Percentiles rank a stretch among this genome's conserved stretches.
Evolutionary conservation across 2,329 filamentous ascomycete genomes (phyloP).

Genomic region (Botrytis pseudocinerea): DNA sequence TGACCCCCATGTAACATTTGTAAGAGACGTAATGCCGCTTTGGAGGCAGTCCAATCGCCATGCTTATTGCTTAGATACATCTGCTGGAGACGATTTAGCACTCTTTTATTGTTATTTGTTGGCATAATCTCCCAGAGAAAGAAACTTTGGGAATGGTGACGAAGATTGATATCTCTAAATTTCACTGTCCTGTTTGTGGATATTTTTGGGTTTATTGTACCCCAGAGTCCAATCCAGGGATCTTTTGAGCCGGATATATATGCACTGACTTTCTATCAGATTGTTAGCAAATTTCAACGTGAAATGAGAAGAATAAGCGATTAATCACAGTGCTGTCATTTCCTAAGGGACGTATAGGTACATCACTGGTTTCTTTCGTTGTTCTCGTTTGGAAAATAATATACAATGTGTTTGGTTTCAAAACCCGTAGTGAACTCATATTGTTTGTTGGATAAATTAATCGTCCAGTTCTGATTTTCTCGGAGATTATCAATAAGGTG

Average conservation of each 20-base stretch:
- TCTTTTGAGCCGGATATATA: conserved; percentile 8
- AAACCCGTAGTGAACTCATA: background rate
- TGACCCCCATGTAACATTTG: background rate
- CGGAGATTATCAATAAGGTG: background rate
- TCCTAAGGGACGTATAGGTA: background rate
- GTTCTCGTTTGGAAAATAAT: background rate
- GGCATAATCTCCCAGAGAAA: conserved; percentile 1
- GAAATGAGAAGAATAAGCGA: background rate
- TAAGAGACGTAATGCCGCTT: background rate
- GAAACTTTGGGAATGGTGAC: background rate
- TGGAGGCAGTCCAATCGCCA: background rate
- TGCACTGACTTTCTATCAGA: background rate
- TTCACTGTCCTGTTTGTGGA: background rate
- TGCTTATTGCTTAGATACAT: background rate
- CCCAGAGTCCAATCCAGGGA: background rate
- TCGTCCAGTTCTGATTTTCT: background rate
- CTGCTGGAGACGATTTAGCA: background rate
- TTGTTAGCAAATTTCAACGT: background rate
- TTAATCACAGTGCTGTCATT: background rate
- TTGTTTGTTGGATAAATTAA: no score
- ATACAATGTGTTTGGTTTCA: background rate
- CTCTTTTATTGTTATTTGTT: background rate
- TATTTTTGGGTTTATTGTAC: background rate
- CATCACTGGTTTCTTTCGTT: background rate
- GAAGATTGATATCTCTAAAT: background rate